Evolutionary conservation across 2,329 filamentous ascomycete species (phyloP).

Genomic region (Ceratocystiopsis brevicomis): DNA sequence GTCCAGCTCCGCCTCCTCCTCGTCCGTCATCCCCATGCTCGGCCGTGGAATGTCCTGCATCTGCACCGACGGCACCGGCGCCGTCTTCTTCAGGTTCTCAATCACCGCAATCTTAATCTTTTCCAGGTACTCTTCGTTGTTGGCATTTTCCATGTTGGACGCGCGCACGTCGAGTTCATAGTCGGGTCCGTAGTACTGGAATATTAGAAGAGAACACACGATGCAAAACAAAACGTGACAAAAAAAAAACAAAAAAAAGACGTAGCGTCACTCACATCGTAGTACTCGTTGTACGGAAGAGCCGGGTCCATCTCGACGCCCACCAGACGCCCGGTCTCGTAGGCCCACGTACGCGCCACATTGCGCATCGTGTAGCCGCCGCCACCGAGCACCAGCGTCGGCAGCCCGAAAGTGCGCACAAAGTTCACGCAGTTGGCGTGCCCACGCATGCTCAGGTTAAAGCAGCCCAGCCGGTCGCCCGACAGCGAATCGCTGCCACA

Average conservation of each 20-base stretch:
- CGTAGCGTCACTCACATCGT: constrained; percentile 33
- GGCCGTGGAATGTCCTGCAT: constrained; percentile 58
- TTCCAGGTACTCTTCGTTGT: constrained; percentile 63
- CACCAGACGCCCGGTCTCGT: constrained; percentile 81
- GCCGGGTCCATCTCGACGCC: constrained; percentile 62
- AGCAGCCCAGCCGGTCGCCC: constrained; percentile 84
- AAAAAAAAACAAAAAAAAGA: constrained; percentile 18
- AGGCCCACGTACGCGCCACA: constrained; percentile 90
- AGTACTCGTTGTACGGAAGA: constrained; percentile 95
- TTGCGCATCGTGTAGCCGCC: constrained; percentile 96
- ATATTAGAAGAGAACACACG: constrained; percentile 10
- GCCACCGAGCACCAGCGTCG: constrained; percentile 81
- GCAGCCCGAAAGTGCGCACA: constrained; percentile 68
- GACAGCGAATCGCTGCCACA: constrained; percentile 91
- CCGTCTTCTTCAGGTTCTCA: constrained; percentile 73
- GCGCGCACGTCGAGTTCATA: constrained; percentile 81
- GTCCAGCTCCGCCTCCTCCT: constrained; percentile 46
- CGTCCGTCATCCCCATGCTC: constrained; percentile 43
- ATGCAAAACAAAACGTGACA: too few relatives aligned
- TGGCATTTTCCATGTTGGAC: constrained; percentile 80
- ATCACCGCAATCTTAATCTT: constrained; percentile 65
- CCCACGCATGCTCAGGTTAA: constrained; percentile 92
- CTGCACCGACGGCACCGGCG: constrained; percentile 76
- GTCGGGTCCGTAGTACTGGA: constrained; percentile 72
- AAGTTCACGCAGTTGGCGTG: constrained; percentile 89